Evolutionary conservation across 2,329 filamentous ascomycete species (phyloP).

Genomic region (Alternaria sp.): DNA sequence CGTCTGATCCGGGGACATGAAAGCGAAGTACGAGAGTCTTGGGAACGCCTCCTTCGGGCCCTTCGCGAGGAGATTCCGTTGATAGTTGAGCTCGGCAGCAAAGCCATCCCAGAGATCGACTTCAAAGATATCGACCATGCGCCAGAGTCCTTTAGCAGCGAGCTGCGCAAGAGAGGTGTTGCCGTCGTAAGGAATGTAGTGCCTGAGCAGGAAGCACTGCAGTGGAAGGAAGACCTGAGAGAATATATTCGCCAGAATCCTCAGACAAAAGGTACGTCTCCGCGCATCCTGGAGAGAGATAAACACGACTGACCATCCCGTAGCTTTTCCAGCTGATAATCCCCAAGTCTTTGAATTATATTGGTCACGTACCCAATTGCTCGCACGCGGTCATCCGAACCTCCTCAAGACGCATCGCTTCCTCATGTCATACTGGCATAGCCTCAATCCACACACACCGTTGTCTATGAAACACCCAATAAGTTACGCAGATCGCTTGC

Average conservation of each 20-base stretch:
- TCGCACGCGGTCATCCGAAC: conserved; percentile 58
- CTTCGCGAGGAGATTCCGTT: conserved; percentile 57
- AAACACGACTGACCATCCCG: conserved; percentile 14
- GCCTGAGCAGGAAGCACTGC: conserved; percentile 54
- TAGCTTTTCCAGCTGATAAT: conserved; percentile 59
- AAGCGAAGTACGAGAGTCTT: conserved; percentile 56
- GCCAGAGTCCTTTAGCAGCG: conserved; percentile 64
- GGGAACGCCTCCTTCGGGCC: conserved; percentile 56
- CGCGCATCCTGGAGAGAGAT: background rate
- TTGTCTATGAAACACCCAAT: conserved; percentile 58
- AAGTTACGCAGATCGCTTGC: conserved; percentile 59
- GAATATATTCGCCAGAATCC: conserved; percentile 59
- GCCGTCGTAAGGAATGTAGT: conserved; percentile 59
- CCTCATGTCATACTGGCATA: conserved; percentile 61
- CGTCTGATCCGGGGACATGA: conserved; percentile 60
- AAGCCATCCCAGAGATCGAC: conserved; percentile 58
- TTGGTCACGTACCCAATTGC: conserved; percentile 59
- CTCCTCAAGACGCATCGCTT: conserved; percentile 58
- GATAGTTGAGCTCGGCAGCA: conserved; percentile 55
- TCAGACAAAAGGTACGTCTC: conserved; percentile 51
- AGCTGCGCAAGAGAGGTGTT: conserved; percentile 66
- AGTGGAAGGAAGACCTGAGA: conserved; percentile 56
- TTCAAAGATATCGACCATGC: conserved; percentile 59
- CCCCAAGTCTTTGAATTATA: conserved; percentile 63
- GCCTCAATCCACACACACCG: conserved; percentile 52